Percentiles rank a stretch among this genome's conserved stretches.
phyloP scores from a whole-genome alignment of 2,329 filamentous ascomycete species.

The Achaetomium macrosporum region DNA sequence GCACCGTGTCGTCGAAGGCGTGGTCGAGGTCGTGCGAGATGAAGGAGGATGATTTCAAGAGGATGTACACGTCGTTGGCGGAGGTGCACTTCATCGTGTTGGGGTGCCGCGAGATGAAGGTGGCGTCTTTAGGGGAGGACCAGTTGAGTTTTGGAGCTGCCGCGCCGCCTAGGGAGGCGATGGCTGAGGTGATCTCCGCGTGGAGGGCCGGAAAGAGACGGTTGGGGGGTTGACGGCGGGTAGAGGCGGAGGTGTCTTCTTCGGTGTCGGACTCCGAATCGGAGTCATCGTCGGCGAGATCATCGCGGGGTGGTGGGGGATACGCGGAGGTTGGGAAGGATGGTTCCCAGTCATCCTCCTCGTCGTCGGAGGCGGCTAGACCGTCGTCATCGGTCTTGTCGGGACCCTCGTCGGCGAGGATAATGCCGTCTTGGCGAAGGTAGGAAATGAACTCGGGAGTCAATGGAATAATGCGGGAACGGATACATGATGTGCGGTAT shows the following conservation, averaged over 20 bases:
- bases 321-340: conserved; percentile 28
- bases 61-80: conserved; percentile 85
- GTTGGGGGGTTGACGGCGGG: conserved; percentile 42
- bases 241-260: conserved; percentile 42
- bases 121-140: conserved; percentile 93
- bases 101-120: conserved; percentile 75
- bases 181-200: conserved; percentile 66
- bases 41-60: conserved; percentile 92
- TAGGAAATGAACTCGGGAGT: conserved; percentile 73
- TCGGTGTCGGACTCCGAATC: conserved; percentile 36
- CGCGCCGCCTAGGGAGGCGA: conserved; percentile 73
- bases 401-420: conserved; percentile 63
- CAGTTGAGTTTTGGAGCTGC: conserved; percentile 95
- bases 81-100: conserved; percentile 89
- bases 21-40: conserved; percentile 91
- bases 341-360: conserved; percentile 49
- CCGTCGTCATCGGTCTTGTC: conserved; percentile 40
- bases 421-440: conserved; percentile 85
- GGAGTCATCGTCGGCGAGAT: conserved; percentile 38
- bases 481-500: conserved; percentile 75
- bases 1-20: conserved; percentile 73
- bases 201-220: conserved; percentile 67
- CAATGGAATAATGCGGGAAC: conserved; percentile 78
- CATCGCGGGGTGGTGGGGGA: conserved; percentile 30
- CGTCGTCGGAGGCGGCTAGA: conserved; percentile 35